phyloP scores from a whole-genome alignment of 257 asterid species.

The Petunia axillaris region DNA sequence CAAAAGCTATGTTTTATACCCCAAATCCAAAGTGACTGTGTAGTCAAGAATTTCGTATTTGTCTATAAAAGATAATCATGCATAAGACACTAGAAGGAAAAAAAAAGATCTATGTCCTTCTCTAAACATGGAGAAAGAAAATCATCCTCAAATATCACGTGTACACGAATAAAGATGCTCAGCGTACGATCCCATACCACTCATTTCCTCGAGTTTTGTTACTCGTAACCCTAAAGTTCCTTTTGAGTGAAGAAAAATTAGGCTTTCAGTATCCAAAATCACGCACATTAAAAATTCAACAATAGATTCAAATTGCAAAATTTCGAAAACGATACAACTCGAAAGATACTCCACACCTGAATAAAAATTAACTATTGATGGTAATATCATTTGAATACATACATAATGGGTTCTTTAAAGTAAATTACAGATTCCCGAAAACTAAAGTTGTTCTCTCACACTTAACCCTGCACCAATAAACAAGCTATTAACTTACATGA shows the following conservation, averaged over 20 bases:
- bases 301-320: neutral
- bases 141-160: neutral
- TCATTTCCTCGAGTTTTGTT: neutral
- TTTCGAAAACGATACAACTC: neutral
- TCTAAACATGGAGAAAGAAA: neutral
- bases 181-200: neutral
- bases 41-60: neutral
- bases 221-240: neutral
- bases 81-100: neutral
- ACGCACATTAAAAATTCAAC: neutral
- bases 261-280: neutral
- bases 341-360: neutral
- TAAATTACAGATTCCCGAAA: neutral
- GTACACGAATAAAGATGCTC: neutral
- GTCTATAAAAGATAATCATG: neutral
- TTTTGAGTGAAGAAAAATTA: constrained; percentile 10
- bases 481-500: neutral
- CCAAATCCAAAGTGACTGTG: neutral
- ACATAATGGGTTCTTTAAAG: constrained; percentile 21
- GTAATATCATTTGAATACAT: neutral
- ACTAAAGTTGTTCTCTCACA: neutral
- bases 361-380: constrained; percentile 5
- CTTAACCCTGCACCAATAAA: neutral
- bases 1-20: neutral
- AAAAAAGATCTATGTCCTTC: neutral